Evolutionary conservation across 2,329 filamentous ascomycete genomes (phyloP).

Genomic region (Cordyceps javanica): DNA sequence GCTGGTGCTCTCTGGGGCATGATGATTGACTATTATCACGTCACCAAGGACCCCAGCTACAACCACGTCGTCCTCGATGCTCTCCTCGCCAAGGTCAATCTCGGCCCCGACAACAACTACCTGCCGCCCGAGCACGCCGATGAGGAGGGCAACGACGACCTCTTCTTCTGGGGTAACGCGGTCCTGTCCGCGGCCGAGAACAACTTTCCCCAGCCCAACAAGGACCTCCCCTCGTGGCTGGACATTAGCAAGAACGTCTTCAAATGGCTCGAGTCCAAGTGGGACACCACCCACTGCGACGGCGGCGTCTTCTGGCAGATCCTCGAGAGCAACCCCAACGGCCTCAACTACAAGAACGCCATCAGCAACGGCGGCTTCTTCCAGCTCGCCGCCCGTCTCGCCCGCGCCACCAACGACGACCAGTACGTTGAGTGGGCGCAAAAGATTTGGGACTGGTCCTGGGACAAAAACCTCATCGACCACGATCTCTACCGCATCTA

Average conservation of each 20-base stretch:
- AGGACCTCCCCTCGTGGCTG: constrained; percentile 49
- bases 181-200: constrained; percentile 58
- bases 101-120: constrained; percentile 52
- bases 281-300: constrained; percentile 58
- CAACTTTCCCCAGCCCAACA: constrained; percentile 49
- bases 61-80: constrained; percentile 54
- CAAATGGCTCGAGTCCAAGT: constrained; percentile 59
- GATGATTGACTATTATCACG: constrained; percentile 64
- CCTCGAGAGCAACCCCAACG: constrained; percentile 59
- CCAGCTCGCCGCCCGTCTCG: constrained; percentile 70
- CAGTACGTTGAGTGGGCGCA: constrained; percentile 62
- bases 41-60: constrained; percentile 57
- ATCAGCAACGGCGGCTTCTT: constrained; percentile 80
- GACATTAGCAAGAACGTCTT: constrained; percentile 61
- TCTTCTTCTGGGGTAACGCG: constrained; percentile 62
- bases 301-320: constrained; percentile 75
- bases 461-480: constrained; percentile 51
- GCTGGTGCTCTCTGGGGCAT: constrained; percentile 59
- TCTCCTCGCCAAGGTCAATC: constrained; percentile 49
- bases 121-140: constrained; percentile 49
- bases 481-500: constrained; percentile 44
- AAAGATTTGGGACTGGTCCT: constrained; percentile 61
- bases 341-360: constrained; percentile 68
- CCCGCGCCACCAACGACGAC: constrained; percentile 60
- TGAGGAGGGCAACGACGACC: constrained; percentile 63